Evolutionary conservation across 2,329 filamentous ascomycete species (phyloP), one percentile per base, ranked within the genome.

Genomic region (Microdochium bolleyi): DNA sequence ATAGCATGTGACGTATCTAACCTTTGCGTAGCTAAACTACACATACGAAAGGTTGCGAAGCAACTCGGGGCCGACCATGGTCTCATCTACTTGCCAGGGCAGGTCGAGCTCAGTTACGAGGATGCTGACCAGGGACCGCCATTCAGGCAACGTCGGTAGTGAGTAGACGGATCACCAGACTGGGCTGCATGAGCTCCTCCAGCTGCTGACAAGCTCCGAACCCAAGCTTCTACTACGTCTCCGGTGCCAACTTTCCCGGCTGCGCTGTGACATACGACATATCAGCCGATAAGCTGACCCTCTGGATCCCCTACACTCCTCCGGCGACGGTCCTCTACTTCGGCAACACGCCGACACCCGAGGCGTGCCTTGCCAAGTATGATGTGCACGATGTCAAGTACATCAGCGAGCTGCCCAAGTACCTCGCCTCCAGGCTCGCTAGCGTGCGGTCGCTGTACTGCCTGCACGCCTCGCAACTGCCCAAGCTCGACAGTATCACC

Each of bases 291-390:
- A 70, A 73, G 22, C 77, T 94, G 53, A 82, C 78, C 4, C 78
- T 92, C 25, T 94, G 87, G 79, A 83, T 92, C 49, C 87, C 88
- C 2, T 80, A 82, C 59, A 80, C 84, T 57, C 80, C 87, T 58
- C 80, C 79, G 14, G 74, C 73, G 16, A 73, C 78, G 58, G 73
- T 80, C 11, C 78, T 89, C 49, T 89, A 80, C 77, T 81, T 80
- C 61, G 86, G 86, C 16, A 74, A 73, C 32, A 80, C 77, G 22
- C 84, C 84, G 0, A 78, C 75, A 10, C 71, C 75, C 11, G 77
- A 84, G 14, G 82, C 88, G 54, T 85, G 85, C 53, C 71, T 80
- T 58, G 72, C 71, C 2, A 74, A 71, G 52, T 84, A 84, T 59
- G 84, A 92, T 58, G 78, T 92, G 52, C 88, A 92, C 64, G 76